These are phyloP conservation scores for Penicillium sp. DNA, from an alignment of 2,329 filamentous ascomycete species.

Conservation along the genomic window DNA sequence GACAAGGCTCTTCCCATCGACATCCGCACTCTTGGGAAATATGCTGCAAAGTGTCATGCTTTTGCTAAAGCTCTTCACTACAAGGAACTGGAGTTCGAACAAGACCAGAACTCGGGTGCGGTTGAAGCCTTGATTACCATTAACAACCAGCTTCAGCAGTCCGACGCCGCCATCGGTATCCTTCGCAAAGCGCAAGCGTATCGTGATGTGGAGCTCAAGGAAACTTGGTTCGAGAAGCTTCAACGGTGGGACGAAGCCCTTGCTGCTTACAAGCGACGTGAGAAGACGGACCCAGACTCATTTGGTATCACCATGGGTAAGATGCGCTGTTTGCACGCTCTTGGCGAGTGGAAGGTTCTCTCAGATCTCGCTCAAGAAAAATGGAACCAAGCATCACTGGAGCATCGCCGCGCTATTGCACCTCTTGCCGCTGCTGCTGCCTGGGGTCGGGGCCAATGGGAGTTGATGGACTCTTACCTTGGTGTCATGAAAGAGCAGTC, in stretches of 20 bases:
- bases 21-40: slow-evolving; percentile 87
- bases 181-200: slow-evolving; percentile 93
- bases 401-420: slow-evolving; percentile 86
- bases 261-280: slow-evolving; percentile 84
- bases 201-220: slow-evolving; percentile 90
- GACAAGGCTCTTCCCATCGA: slow-evolving; percentile 98
- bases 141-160: slow-evolving; percentile 98
- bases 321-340: slow-evolving; percentile 95
- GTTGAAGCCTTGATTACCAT: slow-evolving; percentile 98
- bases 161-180: slow-evolving; percentile 96
- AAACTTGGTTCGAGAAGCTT: slow-evolving; percentile 98
- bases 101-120: slow-evolving; percentile 91
- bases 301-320: slow-evolving; percentile 99
- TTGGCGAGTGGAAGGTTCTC: slow-evolving; percentile 95
- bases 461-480: slow-evolving; percentile 96
- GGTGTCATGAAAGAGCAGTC: slow-evolving; percentile 91
- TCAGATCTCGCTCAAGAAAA: slow-evolving; percentile 86
- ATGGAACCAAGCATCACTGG: slow-evolving; percentile 84
- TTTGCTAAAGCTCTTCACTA: slow-evolving; percentile 98
- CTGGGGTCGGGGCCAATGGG: slow-evolving; percentile 96
- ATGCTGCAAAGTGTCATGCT: slow-evolving; percentile 93
- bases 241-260: slow-evolving; percentile 98
- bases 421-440: slow-evolving; percentile 91
- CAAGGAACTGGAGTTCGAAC: slow-evolving; percentile 96
- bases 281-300: slow-evolving; percentile 69